Percentiles rank a stretch among this genome's conserved stretches.
Evolutionary conservation across 345 rosid genomes (phyloP).

Genomic region (Eucalyptus regnans): DNA sequence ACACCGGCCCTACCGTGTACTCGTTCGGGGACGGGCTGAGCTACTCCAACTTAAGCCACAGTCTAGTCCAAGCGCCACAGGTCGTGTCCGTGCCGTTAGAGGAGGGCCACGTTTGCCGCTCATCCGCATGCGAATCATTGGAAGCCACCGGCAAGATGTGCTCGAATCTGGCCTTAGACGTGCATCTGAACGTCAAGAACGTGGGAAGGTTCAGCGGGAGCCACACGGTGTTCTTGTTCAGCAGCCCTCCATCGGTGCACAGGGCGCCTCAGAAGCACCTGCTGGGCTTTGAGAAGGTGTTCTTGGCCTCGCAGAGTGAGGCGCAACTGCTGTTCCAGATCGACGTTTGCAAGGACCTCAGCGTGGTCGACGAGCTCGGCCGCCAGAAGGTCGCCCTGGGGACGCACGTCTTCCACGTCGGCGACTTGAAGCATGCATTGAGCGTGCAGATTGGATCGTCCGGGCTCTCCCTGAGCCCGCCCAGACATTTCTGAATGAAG

Average conservation of each 20-base stretch:
- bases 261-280: conserved; percentile 59
- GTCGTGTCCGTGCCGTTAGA: conserved; percentile 30
- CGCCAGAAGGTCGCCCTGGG: conserved; percentile 50
- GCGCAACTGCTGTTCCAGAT: conserved; percentile 34
- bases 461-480: background rate
- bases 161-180: conserved; percentile 25
- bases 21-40: conserved; percentile 86
- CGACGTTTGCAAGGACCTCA: conserved; percentile 68
- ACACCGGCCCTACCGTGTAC: conserved; percentile 78
- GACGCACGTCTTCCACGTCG: conserved; percentile 60
- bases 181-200: conserved; percentile 49
- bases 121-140: conserved; percentile 51
- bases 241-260: conserved; percentile 57
- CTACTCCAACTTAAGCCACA: conserved; percentile 36
- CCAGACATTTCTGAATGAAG: background rate
- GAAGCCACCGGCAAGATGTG: conserved; percentile 29
- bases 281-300: conserved; percentile 62
- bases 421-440: conserved; percentile 50
- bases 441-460: conserved; percentile 37
- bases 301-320: conserved; percentile 10
- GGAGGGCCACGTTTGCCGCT: conserved; percentile 37
- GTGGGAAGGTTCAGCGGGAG: conserved; percentile 32
- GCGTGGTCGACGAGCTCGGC: conserved; percentile 63
- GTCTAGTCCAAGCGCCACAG: conserved; percentile 43
- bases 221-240: conserved; percentile 71